A percentile compares a stretch with the other conserved stretches of the same genome.
phyloP scores from a whole-genome alignment of 1,284 basidiomycete species.

The Ustilago xerochloae region DNA sequence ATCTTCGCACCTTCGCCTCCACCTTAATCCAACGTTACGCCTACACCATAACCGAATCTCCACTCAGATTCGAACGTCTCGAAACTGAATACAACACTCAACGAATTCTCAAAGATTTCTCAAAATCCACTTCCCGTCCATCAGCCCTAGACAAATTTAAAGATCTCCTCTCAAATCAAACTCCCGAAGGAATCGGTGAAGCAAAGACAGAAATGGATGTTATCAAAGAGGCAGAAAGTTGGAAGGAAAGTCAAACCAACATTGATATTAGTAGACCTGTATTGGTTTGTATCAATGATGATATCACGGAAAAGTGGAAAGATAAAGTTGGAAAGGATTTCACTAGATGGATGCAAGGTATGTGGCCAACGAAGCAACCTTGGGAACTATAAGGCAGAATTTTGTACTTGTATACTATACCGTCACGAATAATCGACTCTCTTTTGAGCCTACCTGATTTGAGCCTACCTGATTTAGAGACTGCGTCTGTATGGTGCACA shows the following conservation, averaged over 20 bases:
- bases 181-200: neutral
- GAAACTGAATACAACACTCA: conserved; percentile 23
- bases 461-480: too few relatives aligned
- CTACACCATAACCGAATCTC: conserved; percentile 41
- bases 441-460: too few relatives aligned
- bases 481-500: too few relatives aligned
- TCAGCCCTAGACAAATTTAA: conserved; percentile 12
- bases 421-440: too few relatives aligned
- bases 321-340: conserved; percentile 17
- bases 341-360: conserved; percentile 15
- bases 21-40: conserved; percentile 46
- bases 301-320: conserved; percentile 30
- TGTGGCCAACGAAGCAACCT: conserved; percentile 25
- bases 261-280: conserved; percentile 10
- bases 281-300: conserved; percentile 49
- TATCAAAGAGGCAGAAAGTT: conserved; percentile 3
- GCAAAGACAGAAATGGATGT: neutral
- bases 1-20: conserved; percentile 24
- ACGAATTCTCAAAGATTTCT: conserved; percentile 2
- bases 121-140: neutral
- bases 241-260: conserved; percentile 15
- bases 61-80: conserved; percentile 32
- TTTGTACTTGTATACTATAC: neutral
- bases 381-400: conserved; percentile 35
- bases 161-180: neutral